phyloP scores from a whole-genome alignment of 495 filamentous ascomycete genomes.

The Penicillium herquei region DNA sequence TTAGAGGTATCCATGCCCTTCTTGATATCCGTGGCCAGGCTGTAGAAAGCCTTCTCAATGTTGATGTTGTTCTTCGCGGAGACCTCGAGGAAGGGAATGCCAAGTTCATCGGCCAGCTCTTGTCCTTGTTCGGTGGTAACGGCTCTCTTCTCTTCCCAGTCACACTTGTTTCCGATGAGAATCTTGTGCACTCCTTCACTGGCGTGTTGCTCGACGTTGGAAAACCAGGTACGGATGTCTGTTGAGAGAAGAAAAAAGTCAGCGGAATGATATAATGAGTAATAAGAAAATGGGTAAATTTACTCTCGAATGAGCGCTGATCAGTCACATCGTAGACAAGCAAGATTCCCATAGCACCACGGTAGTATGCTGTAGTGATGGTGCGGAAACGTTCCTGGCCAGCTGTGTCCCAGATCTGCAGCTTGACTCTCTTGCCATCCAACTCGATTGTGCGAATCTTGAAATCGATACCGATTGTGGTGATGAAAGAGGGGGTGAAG shows the following conservation, averaged over 20 bases:
- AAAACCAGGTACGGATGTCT: slow-evolving; percentile 99
- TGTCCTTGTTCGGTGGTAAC: slow-evolving; percentile 93
- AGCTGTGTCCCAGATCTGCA: slow-evolving; percentile 99
- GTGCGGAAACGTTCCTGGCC: slow-evolving; percentile 97
- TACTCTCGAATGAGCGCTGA: slow-evolving; percentile 96
- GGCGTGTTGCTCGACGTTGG: slow-evolving; percentile 98
- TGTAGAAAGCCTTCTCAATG: slow-evolving; percentile 98
- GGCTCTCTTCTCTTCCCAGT: slow-evolving; percentile 98
- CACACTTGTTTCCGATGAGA: slow-evolving; percentile 98
- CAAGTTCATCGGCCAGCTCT: slow-evolving; percentile 89
- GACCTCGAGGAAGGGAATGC: slow-evolving; percentile 97
- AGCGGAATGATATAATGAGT: not conserved
- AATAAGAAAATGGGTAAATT: slow-evolving; percentile 26
- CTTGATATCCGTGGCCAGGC: slow-evolving; percentile 94
- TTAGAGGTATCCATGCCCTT: slow-evolving; percentile 75
- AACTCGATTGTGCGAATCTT: slow-evolving; percentile 99
- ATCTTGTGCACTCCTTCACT: slow-evolving; percentile 99
- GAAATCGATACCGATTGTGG: slow-evolving; percentile 99
- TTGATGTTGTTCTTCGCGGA: slow-evolving; percentile 99
- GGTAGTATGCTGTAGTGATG: slow-evolving; percentile 98
- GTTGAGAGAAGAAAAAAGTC: slow-evolving; percentile 11
- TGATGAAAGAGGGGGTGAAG: slow-evolving; percentile 98
- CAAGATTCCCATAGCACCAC: slow-evolving; percentile 97
- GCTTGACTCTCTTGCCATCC: slow-evolving; percentile 95
- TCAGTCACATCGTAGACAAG: slow-evolving; percentile 99